These are phyloP conservation scores for Colletotrichum spinosum DNA, from an alignment of 2,329 filamentous ascomycete genomes.

Conservation along the genomic window DNA sequence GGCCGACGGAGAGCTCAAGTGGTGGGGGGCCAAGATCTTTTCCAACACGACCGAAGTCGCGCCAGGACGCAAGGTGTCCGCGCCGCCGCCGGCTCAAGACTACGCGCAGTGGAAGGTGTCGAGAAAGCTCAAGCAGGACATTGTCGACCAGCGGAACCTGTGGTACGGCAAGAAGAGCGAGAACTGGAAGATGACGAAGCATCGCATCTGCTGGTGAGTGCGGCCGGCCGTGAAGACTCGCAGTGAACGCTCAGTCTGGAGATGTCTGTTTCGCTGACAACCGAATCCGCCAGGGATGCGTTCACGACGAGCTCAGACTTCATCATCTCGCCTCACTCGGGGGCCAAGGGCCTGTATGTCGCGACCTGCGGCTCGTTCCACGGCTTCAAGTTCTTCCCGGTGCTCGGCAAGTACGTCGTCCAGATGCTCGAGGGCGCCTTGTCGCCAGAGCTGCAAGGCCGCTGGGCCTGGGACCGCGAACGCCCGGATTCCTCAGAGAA, in stretches of 20 bases:
- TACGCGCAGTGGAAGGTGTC: constrained; percentile 74
- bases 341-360: constrained; percentile 66
- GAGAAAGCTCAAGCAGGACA: constrained; percentile 66
- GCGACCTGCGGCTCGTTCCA: constrained; percentile 76
- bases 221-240: too few relatives aligned
- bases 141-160: constrained; percentile 65
- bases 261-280: background rate
- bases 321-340: constrained; percentile 69
- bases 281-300: constrained; percentile 64
- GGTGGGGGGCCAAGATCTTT: constrained; percentile 72
- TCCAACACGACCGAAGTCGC: constrained; percentile 64
- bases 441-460: constrained; percentile 53
- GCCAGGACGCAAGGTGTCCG: constrained; percentile 66
- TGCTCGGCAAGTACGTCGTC: constrained; percentile 71
- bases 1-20: constrained; percentile 63
- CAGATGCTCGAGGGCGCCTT: constrained; percentile 64
- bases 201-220: constrained; percentile 75
- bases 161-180: constrained; percentile 70
- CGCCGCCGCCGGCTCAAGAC: constrained; percentile 65
- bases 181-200: constrained; percentile 69
- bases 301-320: constrained; percentile 72
- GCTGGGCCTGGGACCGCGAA: constrained; percentile 71
- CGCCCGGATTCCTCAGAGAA: constrained; percentile 64
- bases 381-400: constrained; percentile 75
- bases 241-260: too few relatives aligned